These are phyloP conservation scores for Eucalyptus brandiana DNA, from an alignment of 345 rosid species.

Conservation along the genomic window DNA sequence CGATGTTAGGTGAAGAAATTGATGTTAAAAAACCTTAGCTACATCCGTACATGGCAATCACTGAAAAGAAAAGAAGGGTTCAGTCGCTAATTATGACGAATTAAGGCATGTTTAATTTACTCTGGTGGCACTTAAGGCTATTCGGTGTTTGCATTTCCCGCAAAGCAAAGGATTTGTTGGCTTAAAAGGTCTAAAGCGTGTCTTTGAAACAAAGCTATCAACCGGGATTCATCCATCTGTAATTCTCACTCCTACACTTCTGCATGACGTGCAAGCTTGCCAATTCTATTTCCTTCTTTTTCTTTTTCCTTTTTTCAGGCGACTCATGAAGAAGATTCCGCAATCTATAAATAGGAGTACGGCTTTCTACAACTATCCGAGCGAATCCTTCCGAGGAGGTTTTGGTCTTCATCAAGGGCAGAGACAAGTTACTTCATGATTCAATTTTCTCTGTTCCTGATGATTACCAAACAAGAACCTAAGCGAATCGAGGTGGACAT, in stretches of 20 bases:
- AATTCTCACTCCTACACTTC: neutral
- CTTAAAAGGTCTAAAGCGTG: constrained; percentile 32
- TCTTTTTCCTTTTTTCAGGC: neutral
- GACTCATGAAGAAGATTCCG: neutral
- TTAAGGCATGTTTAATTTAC: neutral
- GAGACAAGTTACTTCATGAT: neutral
- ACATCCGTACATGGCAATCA: neutral
- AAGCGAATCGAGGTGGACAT: neutral
- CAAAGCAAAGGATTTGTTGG: constrained; percentile 22
- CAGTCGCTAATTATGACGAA: neutral
- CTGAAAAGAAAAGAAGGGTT: neutral
- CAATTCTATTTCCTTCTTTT: neutral
- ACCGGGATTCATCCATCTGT: neutral
- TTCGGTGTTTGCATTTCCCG: constrained; percentile 3
- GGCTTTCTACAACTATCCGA: neutral
- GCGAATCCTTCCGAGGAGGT: neutral
- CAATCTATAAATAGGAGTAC: neutral
- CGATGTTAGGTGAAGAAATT: neutral
- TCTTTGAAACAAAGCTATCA: constrained; percentile 53
- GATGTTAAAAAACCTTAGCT: neutral
- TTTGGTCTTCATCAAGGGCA: neutral
- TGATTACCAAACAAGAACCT: neutral
- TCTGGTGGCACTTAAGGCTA: neutral
- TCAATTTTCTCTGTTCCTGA: neutral
- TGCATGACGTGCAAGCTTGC: neutral